Conservation (phyloP, 345 rosid species). For the Pelargonium nanum region DNA sequence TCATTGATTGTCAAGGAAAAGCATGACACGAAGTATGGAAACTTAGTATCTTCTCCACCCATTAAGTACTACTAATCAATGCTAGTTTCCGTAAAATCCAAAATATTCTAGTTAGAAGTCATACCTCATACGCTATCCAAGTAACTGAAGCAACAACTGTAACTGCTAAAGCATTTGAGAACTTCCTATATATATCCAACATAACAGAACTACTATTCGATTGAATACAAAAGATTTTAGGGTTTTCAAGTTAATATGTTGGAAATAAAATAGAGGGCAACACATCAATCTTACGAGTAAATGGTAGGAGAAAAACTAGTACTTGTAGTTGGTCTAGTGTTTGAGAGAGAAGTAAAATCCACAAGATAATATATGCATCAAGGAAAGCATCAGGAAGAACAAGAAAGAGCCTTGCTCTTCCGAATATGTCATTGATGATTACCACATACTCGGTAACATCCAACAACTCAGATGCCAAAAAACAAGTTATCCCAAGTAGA, state of each 20-base stretch:
- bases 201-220: constrained; percentile 70
- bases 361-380: constrained; percentile 95
- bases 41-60: not conserved
- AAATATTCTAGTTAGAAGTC: not conserved
- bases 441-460: constrained; percentile 87
- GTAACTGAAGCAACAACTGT: constrained; percentile 76
- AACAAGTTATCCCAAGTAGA: constrained; percentile 75
- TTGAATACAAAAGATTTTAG: constrained; percentile 28
- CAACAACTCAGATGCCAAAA: constrained; percentile 80
- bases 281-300: not conserved
- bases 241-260: not conserved
- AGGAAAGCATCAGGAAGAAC: constrained; percentile 88
- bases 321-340: constrained; percentile 90
- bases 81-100: not conserved
- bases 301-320: constrained; percentile 2
- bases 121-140: constrained; percentile 91
- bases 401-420: constrained; percentile 76
- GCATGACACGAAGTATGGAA: not conserved
- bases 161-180: constrained; percentile 77
- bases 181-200: constrained; percentile 89
- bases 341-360: constrained; percentile 81
- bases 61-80: not conserved
- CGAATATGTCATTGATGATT: constrained; percentile 71
- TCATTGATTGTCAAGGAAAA: not conserved
- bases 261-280: not conserved